phyloP scores from a whole-genome alignment of 176 grass and related monocot genomes.

The Microstegium vimineum region DNA sequence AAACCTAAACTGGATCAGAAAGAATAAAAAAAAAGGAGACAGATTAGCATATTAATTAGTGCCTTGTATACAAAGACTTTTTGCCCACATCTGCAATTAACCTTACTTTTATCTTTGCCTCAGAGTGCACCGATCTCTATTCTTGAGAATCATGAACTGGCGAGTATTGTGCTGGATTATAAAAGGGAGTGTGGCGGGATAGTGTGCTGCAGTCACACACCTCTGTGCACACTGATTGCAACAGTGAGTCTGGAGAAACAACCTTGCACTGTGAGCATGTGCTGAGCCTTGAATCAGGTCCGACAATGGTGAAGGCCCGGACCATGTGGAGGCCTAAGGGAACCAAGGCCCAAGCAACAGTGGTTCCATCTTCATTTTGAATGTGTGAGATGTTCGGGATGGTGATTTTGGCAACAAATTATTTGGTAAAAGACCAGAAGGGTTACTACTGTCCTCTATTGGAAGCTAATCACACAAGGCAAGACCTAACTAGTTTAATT shows the following conservation, averaged over 20 bases:
- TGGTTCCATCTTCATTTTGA: slow-evolving; percentile 13
- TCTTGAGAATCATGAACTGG: slow-evolving; percentile 87
- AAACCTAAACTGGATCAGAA: background rate
- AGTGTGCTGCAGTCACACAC: slow-evolving; percentile 83
- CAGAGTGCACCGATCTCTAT: slow-evolving; percentile 95
- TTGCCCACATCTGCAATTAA: background rate
- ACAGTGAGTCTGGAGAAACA: slow-evolving; percentile 28
- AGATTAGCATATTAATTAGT: background rate
- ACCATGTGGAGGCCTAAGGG: slow-evolving; percentile 71
- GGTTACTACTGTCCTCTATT: slow-evolving; percentile 1
- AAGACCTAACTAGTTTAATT: background rate
- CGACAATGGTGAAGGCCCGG: slow-evolving; percentile 62
- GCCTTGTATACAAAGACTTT: background rate
- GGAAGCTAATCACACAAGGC: slow-evolving; percentile 17
- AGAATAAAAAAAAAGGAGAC: background rate
- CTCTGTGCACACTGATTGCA: slow-evolving; percentile 46
- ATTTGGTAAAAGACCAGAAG: slow-evolving; percentile 6
- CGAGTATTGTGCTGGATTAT: slow-evolving; percentile 82
- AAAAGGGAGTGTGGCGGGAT: slow-evolving; percentile 77
- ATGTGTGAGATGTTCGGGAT: slow-evolving; percentile 22
- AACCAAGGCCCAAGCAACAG: slow-evolving; percentile 11
- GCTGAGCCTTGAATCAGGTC: slow-evolving; percentile 76
- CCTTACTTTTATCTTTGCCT: background rate
- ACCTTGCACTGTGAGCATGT: slow-evolving; percentile 81
- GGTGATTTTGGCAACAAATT: slow-evolving; percentile 24